Evolutionary conservation across 352 stramenopile species (phyloP), one percentile per base, ranked within the genome.

Genomic region (Phytophthora cryptogea): DNA sequence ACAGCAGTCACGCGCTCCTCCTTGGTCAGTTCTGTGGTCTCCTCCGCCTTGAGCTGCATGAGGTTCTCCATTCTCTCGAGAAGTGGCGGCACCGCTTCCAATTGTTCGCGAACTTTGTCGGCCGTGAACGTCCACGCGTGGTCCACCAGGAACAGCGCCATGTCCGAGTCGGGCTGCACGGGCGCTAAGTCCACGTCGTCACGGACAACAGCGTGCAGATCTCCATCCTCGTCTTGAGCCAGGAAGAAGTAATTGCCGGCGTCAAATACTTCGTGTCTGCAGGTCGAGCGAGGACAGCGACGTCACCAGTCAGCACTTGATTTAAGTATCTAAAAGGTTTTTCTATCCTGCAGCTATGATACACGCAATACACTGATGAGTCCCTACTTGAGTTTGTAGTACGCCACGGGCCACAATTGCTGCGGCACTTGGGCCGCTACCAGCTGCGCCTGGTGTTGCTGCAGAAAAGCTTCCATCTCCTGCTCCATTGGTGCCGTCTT

Each of bases 61-160:
- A 85, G 64, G 32, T 66, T 69, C 39, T 80, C 72, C 72, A 85
- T 82, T 27, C 75, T 62, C 41, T 71, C 63, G 5, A 85, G 50
- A 32, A 85, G 72, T 3, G 52, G 35, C 36, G 72, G 64, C 10
- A 75, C 50, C 9, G 40, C 44, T 16, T 66, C 61, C 33, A 85
- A 46, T 44, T 80, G 71, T 30, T 75, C 46, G 26, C 44, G 50
- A 13, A 64, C 41, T 39, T 82, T 71, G 14, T 85, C 72, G n/a
- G 67, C 68, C 35, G 64, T 74, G 54, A 82, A 85, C 0, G 72
- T 85, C 75, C 75, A 85, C 8, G 75, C 75, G 56, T 85, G 75
- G 43, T 85, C 75, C 39, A 85, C 63, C 30, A 85, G 47, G 57
- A 85, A 85, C 11, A 85, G 35, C 17, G 70, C 72, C 32, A 73